Base-by-base conservation (phyloP, 805 yeast genomes). In the Metschnikowia gelsemii region DNA sequence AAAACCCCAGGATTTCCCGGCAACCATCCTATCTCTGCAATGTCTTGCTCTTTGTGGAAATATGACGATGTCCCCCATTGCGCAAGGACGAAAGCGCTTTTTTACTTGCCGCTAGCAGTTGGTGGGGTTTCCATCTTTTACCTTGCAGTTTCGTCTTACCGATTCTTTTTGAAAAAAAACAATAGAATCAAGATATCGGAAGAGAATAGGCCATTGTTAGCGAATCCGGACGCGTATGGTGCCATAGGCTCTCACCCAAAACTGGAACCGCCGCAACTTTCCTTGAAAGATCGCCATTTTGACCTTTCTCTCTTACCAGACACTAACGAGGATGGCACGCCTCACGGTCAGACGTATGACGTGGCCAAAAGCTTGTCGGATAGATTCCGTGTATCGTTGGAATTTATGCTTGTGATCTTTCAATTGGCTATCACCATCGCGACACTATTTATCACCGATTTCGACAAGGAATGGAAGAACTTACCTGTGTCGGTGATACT, bases 21-120 rank as follows among this genome's bases (percentile, higher is more conserved):
- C n/a, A n/a, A 14, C 8, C 9, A 5, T 12, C 13, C 7, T 20
- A 18, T 26, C 13, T 19, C 21, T 19, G 29, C 39, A 45, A 41
- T 49, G 52, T 17, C 42, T 35, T 44, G 62, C 54, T 44, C 46
- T 30, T 42, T 58, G 47, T 82, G 88, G 87, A 62, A 67, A 47
- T 78, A 72, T 45, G 88, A 82, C 53, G 88, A 82, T 57, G 55
- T 82, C 29, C 75, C 83, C 1, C 54, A 55, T 12, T 79, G 84
- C 53, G 75, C 75, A 4, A 66, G 80, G 34, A 55, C 54, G 57
- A 61, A 46, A 54, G 45, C 78, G 27, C 71, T 72, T 42, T 59
- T 58, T 23, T 54, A 59, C 34, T 48, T 61, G 2, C 66, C 73
- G 0, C 40, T 67, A 8, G 41, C 65, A 3, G 40, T 63, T 3